phyloP scores from a whole-genome alignment of 192 early-diverging fungal species.

The Pilaira anomala region DNA sequence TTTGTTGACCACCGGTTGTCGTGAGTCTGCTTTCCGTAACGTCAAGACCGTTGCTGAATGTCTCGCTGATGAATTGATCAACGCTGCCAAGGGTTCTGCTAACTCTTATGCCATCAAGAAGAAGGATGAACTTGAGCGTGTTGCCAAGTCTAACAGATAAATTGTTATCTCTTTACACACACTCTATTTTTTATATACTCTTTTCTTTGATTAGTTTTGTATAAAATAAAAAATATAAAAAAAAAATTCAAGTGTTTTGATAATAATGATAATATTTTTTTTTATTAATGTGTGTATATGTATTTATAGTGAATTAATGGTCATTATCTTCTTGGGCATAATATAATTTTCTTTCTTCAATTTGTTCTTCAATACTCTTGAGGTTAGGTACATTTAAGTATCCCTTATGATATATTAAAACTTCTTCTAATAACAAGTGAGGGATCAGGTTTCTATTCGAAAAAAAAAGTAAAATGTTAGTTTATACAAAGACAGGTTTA shows the following conservation, averaged over 20 bases:
- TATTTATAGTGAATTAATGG: slow-evolving; percentile 1
- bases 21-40: slow-evolving; percentile 99
- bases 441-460: slow-evolving; percentile 78
- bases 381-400: slow-evolving; percentile 49
- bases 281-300: neutral
- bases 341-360: slow-evolving; percentile 33
- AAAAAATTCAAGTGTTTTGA: neutral
- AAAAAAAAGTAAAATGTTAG: neutral
- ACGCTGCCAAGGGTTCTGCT: slow-evolving; percentile 94
- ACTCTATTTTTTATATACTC: neutral
- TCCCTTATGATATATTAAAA: slow-evolving; percentile 54
- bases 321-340: slow-evolving; percentile 36
- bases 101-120: slow-evolving; percentile 99
- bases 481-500: neutral
- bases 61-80: slow-evolving; percentile 99
- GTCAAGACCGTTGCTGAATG: slow-evolving; percentile 99
- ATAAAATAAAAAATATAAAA: neutral
- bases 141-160: slow-evolving; percentile 58
- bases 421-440: slow-evolving; percentile 78
- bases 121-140: slow-evolving; percentile 98
- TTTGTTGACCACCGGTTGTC: slow-evolving; percentile 93
- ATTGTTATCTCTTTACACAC: neutral
- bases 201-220: neutral
- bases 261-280: neutral
- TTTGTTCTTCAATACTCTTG: slow-evolving; percentile 33